Evolutionary conservation across 352 stramenopile genomes (phyloP).

Genomic region (Phytophthora litchii): DNA sequence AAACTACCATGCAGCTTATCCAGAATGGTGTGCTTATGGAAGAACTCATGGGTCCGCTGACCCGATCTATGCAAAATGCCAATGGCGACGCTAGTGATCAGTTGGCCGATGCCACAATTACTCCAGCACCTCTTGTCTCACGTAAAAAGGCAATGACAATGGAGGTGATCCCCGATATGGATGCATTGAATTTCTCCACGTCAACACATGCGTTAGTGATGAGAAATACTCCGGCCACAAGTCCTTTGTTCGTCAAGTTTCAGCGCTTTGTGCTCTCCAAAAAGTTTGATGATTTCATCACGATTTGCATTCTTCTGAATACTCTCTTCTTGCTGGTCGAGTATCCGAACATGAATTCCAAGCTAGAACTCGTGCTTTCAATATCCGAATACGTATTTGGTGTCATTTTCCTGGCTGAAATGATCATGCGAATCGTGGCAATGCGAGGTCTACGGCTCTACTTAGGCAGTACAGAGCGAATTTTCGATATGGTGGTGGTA

Average conservation of each 20-base stretch:
- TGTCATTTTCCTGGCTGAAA: conserved; percentile 63
- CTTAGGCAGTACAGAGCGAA: conserved; percentile 58
- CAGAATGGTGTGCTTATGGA: conserved; percentile 58
- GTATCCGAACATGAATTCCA: conserved; percentile 59
- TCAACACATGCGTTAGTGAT: conserved; percentile 40
- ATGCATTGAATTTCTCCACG: conserved; percentile 24
- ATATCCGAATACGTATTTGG: conserved; percentile 80
- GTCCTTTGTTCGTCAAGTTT: conserved; percentile 31
- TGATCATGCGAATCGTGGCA: conserved; percentile 63
- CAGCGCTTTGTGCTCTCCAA: conserved; percentile 72
- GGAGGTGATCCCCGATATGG: conserved; percentile 28
- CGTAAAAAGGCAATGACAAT: conserved; percentile 35
- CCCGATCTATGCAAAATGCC: conserved; percentile 19
- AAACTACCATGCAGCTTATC: conserved; percentile 69
- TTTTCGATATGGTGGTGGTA: conserved; percentile 80
- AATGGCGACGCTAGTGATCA: conserved; percentile 7
- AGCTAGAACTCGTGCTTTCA: conserved; percentile 42
- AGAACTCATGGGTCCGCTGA: conserved; percentile 50
- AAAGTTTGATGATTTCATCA: conserved; percentile 77
- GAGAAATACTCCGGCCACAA: conserved; percentile 20
- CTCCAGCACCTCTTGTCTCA: not conserved
- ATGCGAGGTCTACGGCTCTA: conserved; percentile 60
- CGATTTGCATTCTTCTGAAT: conserved; percentile 69
- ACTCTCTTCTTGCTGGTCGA: conserved; percentile 71
- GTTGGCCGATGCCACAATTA: not conserved